Evolutionary conservation across 176 grass and related monocot genomes (phyloP).

Genomic region (Oryza nivara): DNA sequence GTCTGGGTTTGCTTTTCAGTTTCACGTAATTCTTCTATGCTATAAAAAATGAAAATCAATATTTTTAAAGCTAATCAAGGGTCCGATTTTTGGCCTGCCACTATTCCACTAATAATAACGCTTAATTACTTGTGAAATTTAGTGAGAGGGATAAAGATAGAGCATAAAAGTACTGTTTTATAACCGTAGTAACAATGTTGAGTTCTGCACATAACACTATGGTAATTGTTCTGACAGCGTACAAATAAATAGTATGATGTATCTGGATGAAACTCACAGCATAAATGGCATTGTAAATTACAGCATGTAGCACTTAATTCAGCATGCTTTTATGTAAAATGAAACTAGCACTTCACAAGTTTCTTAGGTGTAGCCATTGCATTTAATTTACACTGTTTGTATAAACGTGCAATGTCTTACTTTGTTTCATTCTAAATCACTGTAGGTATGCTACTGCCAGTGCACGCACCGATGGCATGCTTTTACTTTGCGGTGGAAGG

Average conservation of each 20-base stretch:
- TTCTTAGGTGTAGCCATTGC: neutral
- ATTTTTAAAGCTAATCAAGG: neutral
- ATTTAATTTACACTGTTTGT: constrained; percentile 29
- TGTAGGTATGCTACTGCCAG: constrained; percentile 96
- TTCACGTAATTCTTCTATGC: neutral
- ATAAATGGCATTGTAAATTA: constrained; percentile 9
- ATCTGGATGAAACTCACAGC: constrained; percentile 6
- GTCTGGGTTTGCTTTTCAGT: constrained; percentile 3
- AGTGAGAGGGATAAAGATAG: neutral
- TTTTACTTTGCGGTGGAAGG: constrained; percentile 98
- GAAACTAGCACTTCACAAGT: constrained; percentile 29
- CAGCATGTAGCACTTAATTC: constrained; percentile 18
- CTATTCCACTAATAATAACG: neutral
- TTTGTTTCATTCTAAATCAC: constrained; percentile 38
- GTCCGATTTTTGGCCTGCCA: neutral
- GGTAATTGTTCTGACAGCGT: neutral
- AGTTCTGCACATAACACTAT: neutral
- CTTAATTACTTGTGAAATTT: neutral
- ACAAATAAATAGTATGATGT: constrained; percentile 10
- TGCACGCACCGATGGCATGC: constrained; percentile 97
- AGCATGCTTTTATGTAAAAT: constrained; percentile 24
- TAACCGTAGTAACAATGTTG: neutral
- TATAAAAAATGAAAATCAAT: too few species aligned
- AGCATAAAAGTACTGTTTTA: neutral
- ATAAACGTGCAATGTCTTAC: constrained; percentile 36